Conservation (phyloP, 495 filamentous ascomycete genomes). For the Trichoderma reesei region DNA sequence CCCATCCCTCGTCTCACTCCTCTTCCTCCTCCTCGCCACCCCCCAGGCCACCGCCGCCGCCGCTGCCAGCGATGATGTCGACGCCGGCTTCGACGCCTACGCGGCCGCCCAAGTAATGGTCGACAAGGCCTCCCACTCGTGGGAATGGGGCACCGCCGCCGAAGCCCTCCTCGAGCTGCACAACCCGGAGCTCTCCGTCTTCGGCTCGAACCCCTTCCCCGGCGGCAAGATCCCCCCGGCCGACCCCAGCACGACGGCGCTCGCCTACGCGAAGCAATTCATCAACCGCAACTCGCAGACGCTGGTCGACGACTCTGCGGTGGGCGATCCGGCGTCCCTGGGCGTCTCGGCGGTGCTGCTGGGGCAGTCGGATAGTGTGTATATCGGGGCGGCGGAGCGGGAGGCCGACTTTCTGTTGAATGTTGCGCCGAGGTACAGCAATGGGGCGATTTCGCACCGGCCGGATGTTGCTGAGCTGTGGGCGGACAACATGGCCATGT, state of each 20-base stretch:
- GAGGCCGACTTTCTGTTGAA: background rate
- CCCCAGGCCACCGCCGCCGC: background rate
- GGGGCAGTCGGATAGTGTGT: background rate
- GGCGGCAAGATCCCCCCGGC: background rate
- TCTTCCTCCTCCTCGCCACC: background rate
- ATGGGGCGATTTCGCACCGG: background rate
- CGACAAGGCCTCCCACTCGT: background rate
- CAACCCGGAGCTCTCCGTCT: background rate
- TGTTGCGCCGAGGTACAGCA: background rate
- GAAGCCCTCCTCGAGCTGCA: background rate
- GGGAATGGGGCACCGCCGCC: background rate
- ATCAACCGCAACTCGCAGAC: background rate
- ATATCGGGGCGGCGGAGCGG: background rate
- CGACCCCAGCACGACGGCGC: background rate
- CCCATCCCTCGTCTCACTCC: background rate
- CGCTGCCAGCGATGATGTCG: background rate
- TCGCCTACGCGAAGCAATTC: background rate
- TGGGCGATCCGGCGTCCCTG: background rate
- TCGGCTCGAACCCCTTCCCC: background rate
- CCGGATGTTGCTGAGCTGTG: background rate
- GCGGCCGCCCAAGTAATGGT: background rate
- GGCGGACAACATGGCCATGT: background rate
- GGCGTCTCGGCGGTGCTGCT: background rate
- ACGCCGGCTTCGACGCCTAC: background rate
- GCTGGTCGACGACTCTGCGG: background rate